Base-by-base conservation (phyloP, 192 early-diverging fungal genomes). In the Mortierella hygrophila region DNA sequence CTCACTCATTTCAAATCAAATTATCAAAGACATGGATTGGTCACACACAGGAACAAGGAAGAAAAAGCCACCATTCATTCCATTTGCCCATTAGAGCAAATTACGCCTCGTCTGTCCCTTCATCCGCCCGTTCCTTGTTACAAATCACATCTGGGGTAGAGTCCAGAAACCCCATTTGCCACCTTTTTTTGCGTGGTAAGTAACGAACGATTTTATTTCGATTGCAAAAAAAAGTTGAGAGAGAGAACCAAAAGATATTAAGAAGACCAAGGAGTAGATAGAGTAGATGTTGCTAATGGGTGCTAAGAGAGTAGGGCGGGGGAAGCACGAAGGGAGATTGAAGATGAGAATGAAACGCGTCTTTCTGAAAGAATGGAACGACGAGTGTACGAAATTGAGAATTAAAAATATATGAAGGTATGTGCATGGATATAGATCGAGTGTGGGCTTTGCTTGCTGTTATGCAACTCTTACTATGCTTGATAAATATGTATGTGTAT, bases 211-310 rank as follows among this genome's bases (percentile, higher is more conserved):
- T 40, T 40, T 32, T 65, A 65, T 65, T 65, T 35, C 60, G 13
- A 65, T 32, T 65, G 60, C 29, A 60, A 60, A 60, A 65, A 15
- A 32, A 13, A 13, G 26, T 65, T 0, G n/a, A 11, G 7, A 60
- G 7, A 60, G 38, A 60, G 55, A 23, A 23, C 4, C 55, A 60
- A 60, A 7, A 26, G 6, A 60, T 26, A 60, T 26, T 60, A 26
- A 26, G n/a, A 18, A 60, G n/a, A 60, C 49, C 1, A 18, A 21
- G 1, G n/a, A 60, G 46, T 68, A 80, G 23, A 44, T 71, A 21
- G 72, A 74, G 72, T 46, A 20, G 60, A 41, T 1, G 72, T 68
- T 46, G 79, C 35, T 2, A 74, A 68, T 71, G 74, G 72, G 10
- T 23, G 23, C 32, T 65, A n/a, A 11, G 23, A 65, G 23, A 29